Percentiles rank a stretch among this genome's conserved stretches.
These are phyloP conservation scores for Apiotrichum laibachii DNA, from an alignment of 1,284 basidiomycete species.

Conservation along the genomic window DNA sequence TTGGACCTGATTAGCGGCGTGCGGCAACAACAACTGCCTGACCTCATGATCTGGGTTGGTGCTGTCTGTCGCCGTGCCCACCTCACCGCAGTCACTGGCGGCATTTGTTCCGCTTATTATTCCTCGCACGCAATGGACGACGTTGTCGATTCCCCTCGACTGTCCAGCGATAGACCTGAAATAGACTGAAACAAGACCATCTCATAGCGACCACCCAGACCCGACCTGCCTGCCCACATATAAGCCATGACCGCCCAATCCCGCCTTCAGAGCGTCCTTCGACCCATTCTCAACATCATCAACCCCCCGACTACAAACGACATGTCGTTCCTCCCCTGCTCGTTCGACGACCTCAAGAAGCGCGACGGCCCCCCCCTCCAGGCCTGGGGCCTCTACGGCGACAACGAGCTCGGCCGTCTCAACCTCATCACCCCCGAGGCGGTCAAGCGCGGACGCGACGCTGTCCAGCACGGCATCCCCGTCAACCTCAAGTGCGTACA, in stretches of 20 bases:
- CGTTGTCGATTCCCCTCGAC: too few relatives aligned
- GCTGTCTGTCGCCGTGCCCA: too few relatives aligned
- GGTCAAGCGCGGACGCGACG: slow-evolving; percentile 31
- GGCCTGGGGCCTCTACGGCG: slow-evolving; percentile 38
- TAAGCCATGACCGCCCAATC: neutral
- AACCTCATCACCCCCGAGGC: slow-evolving; percentile 36
- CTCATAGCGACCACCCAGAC: too few relatives aligned
- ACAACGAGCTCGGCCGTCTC: slow-evolving; percentile 37
- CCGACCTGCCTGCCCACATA: too few relatives aligned
- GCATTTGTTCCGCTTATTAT: too few relatives aligned
- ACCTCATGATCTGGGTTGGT: too few relatives aligned
- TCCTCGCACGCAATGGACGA: too few relatives aligned
- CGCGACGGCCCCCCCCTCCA: slow-evolving; percentile 33
- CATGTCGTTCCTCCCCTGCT: slow-evolving; percentile 9
- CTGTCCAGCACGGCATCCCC: slow-evolving; percentile 30
- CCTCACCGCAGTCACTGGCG: too few relatives aligned
- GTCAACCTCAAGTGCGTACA: slow-evolving; percentile 38
- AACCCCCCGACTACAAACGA: neutral
- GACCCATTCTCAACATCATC: neutral
- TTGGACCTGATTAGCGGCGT: too few relatives aligned
- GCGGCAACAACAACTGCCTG: too few relatives aligned
- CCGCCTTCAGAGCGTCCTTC: neutral
- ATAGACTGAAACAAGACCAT: too few relatives aligned
- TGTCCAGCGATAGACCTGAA: too few relatives aligned
- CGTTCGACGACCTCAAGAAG: slow-evolving; percentile 26